Base-by-base conservation (phyloP, 139 green algal species). In the Haematococcus lacustris region DNA sequence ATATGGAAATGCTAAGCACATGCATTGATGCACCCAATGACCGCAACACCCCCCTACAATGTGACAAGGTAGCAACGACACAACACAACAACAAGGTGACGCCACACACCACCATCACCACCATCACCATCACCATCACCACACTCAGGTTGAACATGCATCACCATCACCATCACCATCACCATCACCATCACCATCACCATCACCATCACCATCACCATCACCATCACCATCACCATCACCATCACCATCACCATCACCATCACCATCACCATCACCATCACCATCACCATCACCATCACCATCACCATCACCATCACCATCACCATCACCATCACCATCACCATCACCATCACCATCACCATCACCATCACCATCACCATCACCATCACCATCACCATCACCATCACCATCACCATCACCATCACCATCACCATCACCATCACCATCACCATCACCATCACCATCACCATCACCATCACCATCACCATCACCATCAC, bases 121-220 rank as follows among this genome's bases (percentile, higher is more conserved):
- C 50, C 50, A 60, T 60, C n/a, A n/a, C n/a, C n/a, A n/a, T n/a
- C n/a, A n/a, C n/a, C n/a, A n/a, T n/a, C n/a, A n/a, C n/a, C n/a
- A n/a, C n/a, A n/a, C n/a, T n/a, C n/a, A n/a, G n/a, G n/a, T n/a
- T n/a, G n/a, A n/a, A n/a, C n/a, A n/a, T n/a, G n/a, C n/a, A n/a
- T n/a, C n/a, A n/a, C n/a, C n/a, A n/a, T n/a, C n/a, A n/a, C n/a
- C n/a, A n/a, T n/a, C n/a, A n/a, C n/a, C n/a, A n/a, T n/a, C n/a
- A n/a, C n/a, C n/a, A n/a, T n/a, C n/a, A n/a, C n/a, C 50, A 60
- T 23, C 50, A 60, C 50, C 50, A 60, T 60, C 50, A 60, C 50
- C 50, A 60, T 60, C 50, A 60, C 50, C 50, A 60, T 60, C 50
- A 60, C 50, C 50, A 60, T 60, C 50, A 60, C 50, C 50, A 60